These are phyloP conservation scores for Umbelopsis sp. DNA, from an alignment of 192 early-diverging fungal genomes.

Conservation along the genomic window DNA sequence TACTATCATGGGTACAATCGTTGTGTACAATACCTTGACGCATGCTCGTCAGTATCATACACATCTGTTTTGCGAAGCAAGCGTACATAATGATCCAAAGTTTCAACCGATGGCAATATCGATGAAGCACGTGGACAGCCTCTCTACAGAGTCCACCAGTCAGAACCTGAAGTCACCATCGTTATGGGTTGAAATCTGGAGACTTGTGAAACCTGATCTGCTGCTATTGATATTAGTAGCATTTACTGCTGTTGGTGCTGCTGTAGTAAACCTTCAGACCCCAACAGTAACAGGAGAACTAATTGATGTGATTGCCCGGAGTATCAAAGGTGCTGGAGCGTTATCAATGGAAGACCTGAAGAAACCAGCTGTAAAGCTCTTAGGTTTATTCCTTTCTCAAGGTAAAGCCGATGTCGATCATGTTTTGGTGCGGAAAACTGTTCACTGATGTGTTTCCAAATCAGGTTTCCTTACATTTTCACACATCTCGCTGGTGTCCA, in stretches of 20 bases:
- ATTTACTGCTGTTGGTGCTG: constrained; percentile 58
- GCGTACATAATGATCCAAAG: neutral
- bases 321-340: constrained; percentile 18
- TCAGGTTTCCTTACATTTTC: constrained; percentile 52
- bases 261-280: constrained; percentile 54
- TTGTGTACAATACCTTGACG: neutral
- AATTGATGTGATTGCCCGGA: constrained; percentile 55
- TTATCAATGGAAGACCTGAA: constrained; percentile 37
- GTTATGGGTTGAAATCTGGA: constrained; percentile 35
- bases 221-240: constrained; percentile 53
- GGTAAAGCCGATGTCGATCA: constrained; percentile 24
- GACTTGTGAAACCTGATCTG: constrained; percentile 54
- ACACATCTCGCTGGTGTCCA: constrained; percentile 62
- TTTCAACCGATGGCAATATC: constrained; percentile 1
- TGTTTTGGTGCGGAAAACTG: neutral
- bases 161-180: neutral
- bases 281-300: constrained; percentile 60
- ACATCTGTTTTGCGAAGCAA: neutral
- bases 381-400: constrained; percentile 56
- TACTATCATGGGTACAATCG: neutral
- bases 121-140: neutral
- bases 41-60: neutral
- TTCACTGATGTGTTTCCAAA: neutral
- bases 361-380: constrained; percentile 51
- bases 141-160: too few species aligned